Conservation (phyloP, 768 basidiomycete genomes). For the Hortiboletus campestris region DNA sequence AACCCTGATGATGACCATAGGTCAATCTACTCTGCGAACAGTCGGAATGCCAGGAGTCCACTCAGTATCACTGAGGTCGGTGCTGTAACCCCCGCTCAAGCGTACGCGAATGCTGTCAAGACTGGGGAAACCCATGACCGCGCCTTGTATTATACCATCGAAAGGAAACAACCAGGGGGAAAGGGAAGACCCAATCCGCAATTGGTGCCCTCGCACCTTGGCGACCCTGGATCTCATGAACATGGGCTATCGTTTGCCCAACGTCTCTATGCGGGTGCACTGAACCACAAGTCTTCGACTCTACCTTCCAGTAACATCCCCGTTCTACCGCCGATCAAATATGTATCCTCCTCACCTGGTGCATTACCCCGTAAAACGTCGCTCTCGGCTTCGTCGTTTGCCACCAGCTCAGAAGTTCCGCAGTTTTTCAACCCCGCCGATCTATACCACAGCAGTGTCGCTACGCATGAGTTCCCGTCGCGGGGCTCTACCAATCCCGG, state of each 20-base stretch:
- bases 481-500: not conserved
- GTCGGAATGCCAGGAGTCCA: not conserved
- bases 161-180: constrained; percentile 16
- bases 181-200: not conserved
- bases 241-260: constrained; percentile 37
- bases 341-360: not conserved
- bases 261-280: constrained; percentile 43
- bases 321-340: constrained; percentile 2
- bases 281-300: constrained; percentile 16
- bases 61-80: not conserved
- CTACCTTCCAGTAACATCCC: constrained; percentile 2
- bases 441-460: constrained; percentile 19
- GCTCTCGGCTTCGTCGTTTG: constrained; percentile 1
- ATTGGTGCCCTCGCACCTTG: not conserved
- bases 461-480: constrained; percentile 3
- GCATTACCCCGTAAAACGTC: constrained; percentile 3
- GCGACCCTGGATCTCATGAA: constrained; percentile 3
- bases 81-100: constrained; percentile 22
- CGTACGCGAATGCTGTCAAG: constrained; percentile 14
- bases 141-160: constrained; percentile 16
- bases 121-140: constrained; percentile 8
- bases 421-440: constrained; percentile 10
- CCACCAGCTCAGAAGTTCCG: not conserved
- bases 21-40: constrained; percentile 1
- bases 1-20: constrained; percentile 1